Base-by-base conservation (phyloP, 2,329 filamentous ascomycete species). In the Uncinocarpus reesii region DNA sequence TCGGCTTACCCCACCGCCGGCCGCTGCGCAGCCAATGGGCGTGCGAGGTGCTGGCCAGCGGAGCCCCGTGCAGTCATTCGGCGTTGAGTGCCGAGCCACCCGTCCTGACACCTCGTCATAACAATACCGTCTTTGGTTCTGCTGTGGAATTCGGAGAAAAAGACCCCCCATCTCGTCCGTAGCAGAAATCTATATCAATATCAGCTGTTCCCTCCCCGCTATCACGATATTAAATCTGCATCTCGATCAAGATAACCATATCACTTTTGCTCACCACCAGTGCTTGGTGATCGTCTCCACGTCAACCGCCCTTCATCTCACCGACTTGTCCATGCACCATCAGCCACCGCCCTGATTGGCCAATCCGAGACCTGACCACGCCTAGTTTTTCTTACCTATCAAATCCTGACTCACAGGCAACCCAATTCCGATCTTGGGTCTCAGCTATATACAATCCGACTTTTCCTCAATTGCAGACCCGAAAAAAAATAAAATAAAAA, bases 321-420 rank as follows among this genome's bases (percentile, higher is more conserved):
- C 35, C 24, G 38, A 41, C 38, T 40, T 47, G 24, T 24, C 21
- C 44, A 40, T 23, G 15, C 4, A 32, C 2, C 26, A 26, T 35
- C 24, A n/a, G 24, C n/a, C n/a, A 4, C 44, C 35, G 15, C 21
- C 20, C 36, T 36, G 31, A 47, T 47, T 47, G 45, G 45, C 26
- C 36, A 41, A 24, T 41, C 18, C 21, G 28, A 23, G 36, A 11
- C 28, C 18, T 6, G n/a, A 41, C 45, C 45, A 29, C 21, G 28
- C 21, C 7, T 24, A 29, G 8, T 15, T 32, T 29, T 32, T 20
- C 34, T 18, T 41, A 32, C 28, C 37, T 32, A 24, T 34, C 28
- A 26, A 16, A 29, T 40, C 45, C 35, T 47, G 45, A 47, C 15
- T 47, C 45, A 47, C 45, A 47, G 45, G 36, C 45, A 41, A 18